Evolutionary conservation across 441 rosid species (phyloP), one percentile per base, ranked within the genome.

Genomic region (Raphanus hybrid): DNA sequence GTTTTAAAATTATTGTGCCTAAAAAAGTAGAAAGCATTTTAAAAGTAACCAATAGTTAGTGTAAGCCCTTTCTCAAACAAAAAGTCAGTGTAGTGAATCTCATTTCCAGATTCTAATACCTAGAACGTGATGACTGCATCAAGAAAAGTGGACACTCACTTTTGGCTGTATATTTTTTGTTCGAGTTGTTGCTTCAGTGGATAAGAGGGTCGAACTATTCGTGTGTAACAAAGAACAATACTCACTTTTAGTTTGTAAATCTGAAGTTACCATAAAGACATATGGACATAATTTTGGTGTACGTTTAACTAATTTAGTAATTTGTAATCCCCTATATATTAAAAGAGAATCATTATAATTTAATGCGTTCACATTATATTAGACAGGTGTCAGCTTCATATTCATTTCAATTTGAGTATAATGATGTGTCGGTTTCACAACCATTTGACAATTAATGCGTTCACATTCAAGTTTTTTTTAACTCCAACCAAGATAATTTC

Each of bases 81-180:
- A 18, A 18, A 18, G 20, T 43, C 52, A 63, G 16, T 4, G 26
- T 8, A 39, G 8, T 62, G 23, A 26, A 69, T 39, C 57, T 50
- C 69, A 14, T 69, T 7, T 10, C 35, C 2, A 69, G 69, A 62
- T 65, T 76, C 57, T 35, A 62, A 23, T 14, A 69, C 41, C 41
- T 61, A 14, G 6, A 20, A 48, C 20, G 10, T 62, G 54, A 48
- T 48, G 54, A 48, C 16, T 48, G 54, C 15, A 48, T 48, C 16
- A 48, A 48, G 16, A 48, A 48, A 48, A 48, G 55, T 50, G 18
- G 55, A 50, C 14, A 50, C 18, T 50, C 55, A 50, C 55, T 50
- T 50, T 11, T 11, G 5, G 14, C 11, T 43, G 11, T 43, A 43
- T 39, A 12, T 3, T 43, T 45, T 45, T 50, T 50, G 55, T 50